Evolutionary conservation across 192 early-diverging fungal genomes (phyloP), one percentile per base, ranked within the genome.

Genomic region (Bifiguratus adelaidae): DNA sequence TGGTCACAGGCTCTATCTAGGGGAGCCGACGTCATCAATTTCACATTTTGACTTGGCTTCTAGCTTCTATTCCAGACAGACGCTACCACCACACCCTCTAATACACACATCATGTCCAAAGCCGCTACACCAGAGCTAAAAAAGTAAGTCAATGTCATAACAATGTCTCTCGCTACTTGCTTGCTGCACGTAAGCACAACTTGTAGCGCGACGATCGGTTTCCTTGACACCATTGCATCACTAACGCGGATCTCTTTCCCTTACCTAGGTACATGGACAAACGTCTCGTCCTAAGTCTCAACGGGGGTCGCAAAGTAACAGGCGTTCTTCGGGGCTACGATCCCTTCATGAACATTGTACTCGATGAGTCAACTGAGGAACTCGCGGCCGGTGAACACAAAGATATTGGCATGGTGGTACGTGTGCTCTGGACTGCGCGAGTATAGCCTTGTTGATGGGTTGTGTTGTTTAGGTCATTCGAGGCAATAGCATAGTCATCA

Each of bases 261-360:
- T n/a, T n/a, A 22, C 25, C 22, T 66, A 75, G 73, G 45, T 83
- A 80, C 50, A 91, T 98, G 89, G 95, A 97, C 70, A 97, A 97
- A 73, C 80, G 73, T 41, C 67, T 99, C 51, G 80, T 78, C 50
- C 68, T 97, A 42, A 83, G 93, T 55, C 70, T 99, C 44, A 99
- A 97, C 63, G 90, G 86, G 32, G 79, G 77, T 58, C 77, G 96
- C 37, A 78, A 81, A 55, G 86, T 99, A 25, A 85, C 81, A n/a
- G 96, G 96, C 26, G 68, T 97, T 26, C 80, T 99, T 58, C 86
- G 96, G 33, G 95, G 96, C n/a, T 99, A 80, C 57, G 96, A 99
- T 58, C 83, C 96, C 15, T 99, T 97, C 70, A 95, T 99, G 96
- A 99, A 99, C 73, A 58, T 99, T 52, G 92, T 97, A 26, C 63